A percentile compares a stretch with the other conserved stretches of the same genome.
These are phyloP conservation scores for Paramecium pentaurelia DNA, from an alignment of 73 alveolate species.

Conservation along the genomic window DNA sequence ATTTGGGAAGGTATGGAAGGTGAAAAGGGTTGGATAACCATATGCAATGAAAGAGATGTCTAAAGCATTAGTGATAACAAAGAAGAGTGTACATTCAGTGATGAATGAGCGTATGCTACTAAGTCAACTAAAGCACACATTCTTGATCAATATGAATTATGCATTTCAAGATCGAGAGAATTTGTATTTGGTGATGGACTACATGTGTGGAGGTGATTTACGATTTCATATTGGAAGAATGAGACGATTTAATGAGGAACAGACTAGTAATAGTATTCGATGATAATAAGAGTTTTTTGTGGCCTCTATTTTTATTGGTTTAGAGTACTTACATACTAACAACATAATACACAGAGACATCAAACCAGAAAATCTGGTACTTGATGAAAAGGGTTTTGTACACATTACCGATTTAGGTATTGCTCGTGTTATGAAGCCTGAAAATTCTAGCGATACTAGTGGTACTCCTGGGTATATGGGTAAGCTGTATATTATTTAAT, in stretches of 20 bases:
- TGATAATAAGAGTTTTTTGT: conserved; percentile 61
- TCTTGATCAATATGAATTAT: conserved; percentile 85
- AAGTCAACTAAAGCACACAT: conserved; percentile 77
- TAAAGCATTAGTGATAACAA: conserved; percentile 58
- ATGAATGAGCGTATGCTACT: conserved; percentile 90
- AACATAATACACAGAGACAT: conserved; percentile 80
- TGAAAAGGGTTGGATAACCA: conserved; percentile 31
- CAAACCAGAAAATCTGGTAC: conserved; percentile 83
- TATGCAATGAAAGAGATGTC: conserved; percentile 62
- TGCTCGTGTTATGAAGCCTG: conserved; percentile 69
- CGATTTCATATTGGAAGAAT: conserved; percentile 84
- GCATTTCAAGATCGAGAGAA: conserved; percentile 92
- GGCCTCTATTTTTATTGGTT: conserved; percentile 70
- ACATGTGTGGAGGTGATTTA: conserved; percentile 92
- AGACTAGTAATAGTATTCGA: conserved; percentile 72
- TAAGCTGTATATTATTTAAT: not conserved
- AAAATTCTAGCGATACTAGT: conserved; percentile 55
- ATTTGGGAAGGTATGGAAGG: conserved; percentile 84
- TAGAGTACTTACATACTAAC: conserved; percentile 71
- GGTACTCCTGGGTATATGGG: conserved; percentile 63
- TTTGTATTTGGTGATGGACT: conserved; percentile 86
- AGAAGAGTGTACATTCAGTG: conserved; percentile 86
- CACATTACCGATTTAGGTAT: conserved; percentile 79
- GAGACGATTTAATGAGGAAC: conserved; percentile 86
- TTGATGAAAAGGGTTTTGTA: conserved; percentile 72